Evolutionary conservation across 768 basidiomycete species (phyloP).

Genomic region (Candolleomyces aberdarensis): DNA sequence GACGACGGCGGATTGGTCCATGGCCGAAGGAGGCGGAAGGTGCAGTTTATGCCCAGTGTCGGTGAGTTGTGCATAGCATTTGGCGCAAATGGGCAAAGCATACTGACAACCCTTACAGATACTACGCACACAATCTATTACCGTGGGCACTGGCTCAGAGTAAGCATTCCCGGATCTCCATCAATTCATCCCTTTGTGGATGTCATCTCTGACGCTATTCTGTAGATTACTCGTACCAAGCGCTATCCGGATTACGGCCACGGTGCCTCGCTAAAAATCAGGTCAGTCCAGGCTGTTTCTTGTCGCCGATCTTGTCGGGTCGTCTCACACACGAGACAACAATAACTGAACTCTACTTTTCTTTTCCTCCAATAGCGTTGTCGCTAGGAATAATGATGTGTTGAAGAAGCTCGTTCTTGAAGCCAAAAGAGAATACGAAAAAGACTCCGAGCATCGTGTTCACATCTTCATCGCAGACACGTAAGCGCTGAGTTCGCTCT

Average conservation of each 20-base stretch:
- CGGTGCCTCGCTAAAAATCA: constrained; percentile 74
- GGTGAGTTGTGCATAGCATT: constrained; percentile 38
- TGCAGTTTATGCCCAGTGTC: constrained; percentile 82
- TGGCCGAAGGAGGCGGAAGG: constrained; percentile 72
- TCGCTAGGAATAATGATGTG: constrained; percentile 85
- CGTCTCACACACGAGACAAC: background rate
- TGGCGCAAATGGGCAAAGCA: constrained; percentile 4
- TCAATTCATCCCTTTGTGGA: constrained; percentile 15
- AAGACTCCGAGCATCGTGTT: constrained; percentile 87
- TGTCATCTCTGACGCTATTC: constrained; percentile 5
- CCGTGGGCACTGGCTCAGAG: constrained; percentile 84
- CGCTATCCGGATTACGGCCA: constrained; percentile 76
- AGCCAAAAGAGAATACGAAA: constrained; percentile 86
- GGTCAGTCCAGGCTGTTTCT: constrained; percentile 36
- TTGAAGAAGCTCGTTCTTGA: constrained; percentile 84
- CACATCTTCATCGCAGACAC: constrained; percentile 88
- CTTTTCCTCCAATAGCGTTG: constrained; percentile 51
- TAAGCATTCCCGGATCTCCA: constrained; percentile 30
- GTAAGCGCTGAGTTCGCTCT: constrained; percentile 42
- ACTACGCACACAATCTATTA: constrained; percentile 90
- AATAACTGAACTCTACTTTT: background rate
- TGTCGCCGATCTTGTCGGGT: constrained; percentile 1
- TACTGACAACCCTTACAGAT: constrained; percentile 38
- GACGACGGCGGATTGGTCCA: constrained; percentile 53
- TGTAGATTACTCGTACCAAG: constrained; percentile 76